phyloP scores from a whole-genome alignment of 371 early-diverging fungal genomes.

The Mortierella sp. region DNA sequence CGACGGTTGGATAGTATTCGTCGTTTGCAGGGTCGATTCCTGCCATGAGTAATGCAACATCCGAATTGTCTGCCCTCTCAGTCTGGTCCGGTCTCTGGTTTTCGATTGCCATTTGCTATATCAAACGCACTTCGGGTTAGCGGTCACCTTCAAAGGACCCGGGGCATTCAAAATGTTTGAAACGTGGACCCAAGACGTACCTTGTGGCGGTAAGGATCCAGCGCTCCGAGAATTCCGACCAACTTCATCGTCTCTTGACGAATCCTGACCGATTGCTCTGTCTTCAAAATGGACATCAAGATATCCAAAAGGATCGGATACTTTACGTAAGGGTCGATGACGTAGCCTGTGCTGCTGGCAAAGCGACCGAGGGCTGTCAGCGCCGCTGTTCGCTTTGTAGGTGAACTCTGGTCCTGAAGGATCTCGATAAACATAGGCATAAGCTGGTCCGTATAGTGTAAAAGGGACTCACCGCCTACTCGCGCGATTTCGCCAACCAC shows the following conservation, averaged over 20 bases:
- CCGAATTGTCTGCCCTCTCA: conserved; percentile 72
- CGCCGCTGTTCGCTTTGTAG: conserved; percentile 90
- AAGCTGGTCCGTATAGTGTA: conserved; percentile 85
- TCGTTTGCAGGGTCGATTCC: conserved; percentile 83
- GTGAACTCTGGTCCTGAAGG: conserved; percentile 90
- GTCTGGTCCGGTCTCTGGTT: conserved; percentile 66
- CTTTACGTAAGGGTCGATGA: conserved; percentile 91
- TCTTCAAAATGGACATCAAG: conserved; percentile 87
- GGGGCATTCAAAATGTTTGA: neutral
- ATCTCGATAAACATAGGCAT: conserved; percentile 92
- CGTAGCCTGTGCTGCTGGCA: conserved; percentile 89
- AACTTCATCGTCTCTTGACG: conserved; percentile 90
- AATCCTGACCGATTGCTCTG: conserved; percentile 80
- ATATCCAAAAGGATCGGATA: conserved; percentile 89
- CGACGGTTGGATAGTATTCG: conserved; percentile 91
- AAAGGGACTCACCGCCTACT: conserved; percentile 90
- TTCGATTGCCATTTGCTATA: conserved; percentile 60
- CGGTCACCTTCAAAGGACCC: neutral
- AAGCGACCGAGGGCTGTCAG: conserved; percentile 88
- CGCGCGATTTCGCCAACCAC: conserved; percentile 91
- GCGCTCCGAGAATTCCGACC: conserved; percentile 95
- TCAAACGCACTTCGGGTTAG: neutral
- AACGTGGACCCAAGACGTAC: neutral
- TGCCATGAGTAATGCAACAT: conserved; percentile 75
- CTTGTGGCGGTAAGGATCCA: conserved; percentile 95